Conservation (phyloP, 2,329 filamentous ascomycete genomes). For the Didymella pinodella region DNA sequence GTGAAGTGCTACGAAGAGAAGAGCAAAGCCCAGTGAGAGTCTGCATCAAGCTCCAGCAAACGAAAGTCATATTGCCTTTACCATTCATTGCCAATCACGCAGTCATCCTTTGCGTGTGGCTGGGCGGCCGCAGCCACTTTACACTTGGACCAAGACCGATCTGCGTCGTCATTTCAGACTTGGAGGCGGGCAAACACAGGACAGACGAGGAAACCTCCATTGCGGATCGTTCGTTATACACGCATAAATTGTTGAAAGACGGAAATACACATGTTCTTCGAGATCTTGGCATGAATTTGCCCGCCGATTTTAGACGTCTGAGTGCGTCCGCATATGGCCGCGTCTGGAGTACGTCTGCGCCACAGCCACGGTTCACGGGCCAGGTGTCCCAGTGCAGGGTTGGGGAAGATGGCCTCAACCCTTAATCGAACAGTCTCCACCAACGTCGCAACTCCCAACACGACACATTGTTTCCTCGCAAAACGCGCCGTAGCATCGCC, state of each 20-base stretch:
- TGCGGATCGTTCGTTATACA: no score
- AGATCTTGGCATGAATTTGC: no score
- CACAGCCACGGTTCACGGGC: slow-evolving; percentile 2
- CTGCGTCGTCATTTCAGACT: slow-evolving; percentile 3
- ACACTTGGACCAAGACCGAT: slow-evolving; percentile 5
- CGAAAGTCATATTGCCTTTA: not conserved
- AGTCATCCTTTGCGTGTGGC: slow-evolving; percentile 1
- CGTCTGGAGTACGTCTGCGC: slow-evolving; percentile 1
- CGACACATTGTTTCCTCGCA: slow-evolving; percentile 1
- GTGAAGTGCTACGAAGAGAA: not conserved
- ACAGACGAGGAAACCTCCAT: no score
- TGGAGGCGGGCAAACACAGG: not conserved
- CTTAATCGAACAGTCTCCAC: slow-evolving; percentile 12
- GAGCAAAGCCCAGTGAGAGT: not conserved
- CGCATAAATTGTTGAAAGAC: no score
- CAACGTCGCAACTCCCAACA: slow-evolving; percentile 8
- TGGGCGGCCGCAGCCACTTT: slow-evolving; percentile 11
- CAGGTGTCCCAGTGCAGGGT: slow-evolving; percentile 5
- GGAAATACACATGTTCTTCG: not conserved
- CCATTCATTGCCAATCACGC: slow-evolving; percentile 1
- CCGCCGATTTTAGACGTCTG: not conserved
- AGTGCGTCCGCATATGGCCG: not conserved
- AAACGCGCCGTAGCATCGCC: not conserved
- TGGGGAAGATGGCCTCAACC: slow-evolving; percentile 12
- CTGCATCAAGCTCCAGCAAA: not conserved